Conservation (phyloP, 2,329 filamentous ascomycete genomes). For the Capronia epimyces region DNA sequence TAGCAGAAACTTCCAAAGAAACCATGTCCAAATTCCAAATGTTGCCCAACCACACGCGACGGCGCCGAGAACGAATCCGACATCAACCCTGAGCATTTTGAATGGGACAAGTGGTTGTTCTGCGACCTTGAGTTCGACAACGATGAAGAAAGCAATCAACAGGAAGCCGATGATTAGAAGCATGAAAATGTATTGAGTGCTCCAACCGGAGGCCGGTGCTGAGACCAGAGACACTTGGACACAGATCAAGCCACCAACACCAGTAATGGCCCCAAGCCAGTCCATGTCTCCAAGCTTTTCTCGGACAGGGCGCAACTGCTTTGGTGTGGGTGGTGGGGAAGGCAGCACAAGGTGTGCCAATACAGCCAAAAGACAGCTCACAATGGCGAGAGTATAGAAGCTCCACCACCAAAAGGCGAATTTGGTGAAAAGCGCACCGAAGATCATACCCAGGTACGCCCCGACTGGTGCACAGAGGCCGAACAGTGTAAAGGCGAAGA, state of each 20-base stretch:
- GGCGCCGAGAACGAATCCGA: conserved; percentile 51
- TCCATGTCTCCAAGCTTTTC: conserved; percentile 36
- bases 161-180: conserved; percentile 46
- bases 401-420: conserved; percentile 45
- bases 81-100: conserved; percentile 43
- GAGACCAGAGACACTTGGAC: conserved; percentile 62
- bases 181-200: conserved; percentile 47
- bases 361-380: conserved; percentile 32
- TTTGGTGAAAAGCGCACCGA: conserved; percentile 22
- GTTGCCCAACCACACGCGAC: conserved; percentile 49
- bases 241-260: conserved; percentile 52
- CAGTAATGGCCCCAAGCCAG: conserved; percentile 33
- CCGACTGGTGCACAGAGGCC: conserved; percentile 42
- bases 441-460: conserved; percentile 34
- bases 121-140: conserved; percentile 41
- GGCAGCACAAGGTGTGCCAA: conserved; percentile 37
- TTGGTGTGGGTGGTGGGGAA: conserved; percentile 27
- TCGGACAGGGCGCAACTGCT: conserved; percentile 22
- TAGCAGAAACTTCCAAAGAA: conserved; percentile 33
- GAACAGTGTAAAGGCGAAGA: conserved; percentile 50
- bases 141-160: conserved; percentile 44
- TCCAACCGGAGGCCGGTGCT: conserved; percentile 53
- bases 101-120: conserved; percentile 45
- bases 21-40: conserved; percentile 48
- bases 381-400: conserved; percentile 40